phyloP scores from a whole-genome alignment of 2,329 filamentous ascomycete species.

The Scedosporium minutisporum region DNA sequence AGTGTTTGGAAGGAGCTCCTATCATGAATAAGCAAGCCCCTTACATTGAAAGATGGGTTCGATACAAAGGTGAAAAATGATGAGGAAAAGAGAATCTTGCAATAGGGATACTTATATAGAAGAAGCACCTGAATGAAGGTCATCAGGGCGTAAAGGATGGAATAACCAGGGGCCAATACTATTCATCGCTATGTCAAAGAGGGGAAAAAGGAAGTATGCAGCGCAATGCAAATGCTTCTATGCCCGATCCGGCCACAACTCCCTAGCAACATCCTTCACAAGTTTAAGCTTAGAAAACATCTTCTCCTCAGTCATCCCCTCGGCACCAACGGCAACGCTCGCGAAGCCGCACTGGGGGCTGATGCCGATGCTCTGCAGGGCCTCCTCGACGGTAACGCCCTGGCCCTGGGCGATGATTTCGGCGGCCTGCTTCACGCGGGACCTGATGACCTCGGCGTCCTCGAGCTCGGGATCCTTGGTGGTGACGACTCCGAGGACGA shows the following conservation, averaged over 20 bases:
- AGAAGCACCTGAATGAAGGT: too few species aligned
- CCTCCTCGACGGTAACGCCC: conserved; percentile 51
- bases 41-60: too few species aligned
- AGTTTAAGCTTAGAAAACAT: conserved; percentile 64
- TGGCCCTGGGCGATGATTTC: conserved; percentile 57
- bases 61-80: too few species aligned
- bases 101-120: too few species aligned
- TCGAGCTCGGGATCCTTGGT: conserved; percentile 51
- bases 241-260: conserved; percentile 41
- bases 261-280: conserved; percentile 55
- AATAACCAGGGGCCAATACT: too few species aligned
- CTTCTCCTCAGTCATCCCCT: conserved; percentile 54
- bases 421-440: conserved; percentile 46
- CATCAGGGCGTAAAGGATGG: too few species aligned
- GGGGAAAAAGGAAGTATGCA: not conserved
- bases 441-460: conserved; percentile 43
- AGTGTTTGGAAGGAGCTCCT: too few species aligned
- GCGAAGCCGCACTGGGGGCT: conserved; percentile 65
- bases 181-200: too few species aligned
- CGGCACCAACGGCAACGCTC: conserved; percentile 55
- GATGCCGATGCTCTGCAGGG: conserved; percentile 54
- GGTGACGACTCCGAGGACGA: conserved; percentile 51
- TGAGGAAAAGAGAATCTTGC: too few species aligned
- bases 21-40: too few species aligned
- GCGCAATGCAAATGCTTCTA: not conserved